Base-by-base conservation (phyloP, 1,139 yeast species). In the Taiozyma sp. region DNA sequence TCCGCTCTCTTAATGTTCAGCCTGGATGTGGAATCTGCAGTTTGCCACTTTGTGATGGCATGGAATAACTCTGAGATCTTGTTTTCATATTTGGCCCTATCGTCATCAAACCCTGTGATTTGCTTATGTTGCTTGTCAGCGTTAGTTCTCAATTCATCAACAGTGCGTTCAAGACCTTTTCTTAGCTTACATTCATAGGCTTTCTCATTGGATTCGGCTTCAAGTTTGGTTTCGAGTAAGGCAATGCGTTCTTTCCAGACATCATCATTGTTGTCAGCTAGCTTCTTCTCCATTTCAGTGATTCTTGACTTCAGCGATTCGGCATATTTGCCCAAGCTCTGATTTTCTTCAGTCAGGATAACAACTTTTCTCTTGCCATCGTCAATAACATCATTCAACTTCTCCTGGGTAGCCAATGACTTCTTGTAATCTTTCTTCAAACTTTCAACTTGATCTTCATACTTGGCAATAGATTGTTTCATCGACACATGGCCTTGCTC, bases 1-100 rank as follows among this genome's bases (percentile, higher is more conserved):
- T 70, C 72, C 0, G 77, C 70, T 42, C 79, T 66, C 47, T 76
- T 73, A 21, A 74, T 65, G 24, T 67, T 67, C 50, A 77, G 59
- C 42, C 69, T 67, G 21, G 75, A 68, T 14, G 71, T 68, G 3
- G 77, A 68, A 51, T 78, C 83, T 21, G 70, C 69, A 30, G 68
- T 62, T 50, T 74, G 78, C 54, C 77, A 62, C 19, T 64, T 57
- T 37, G 70, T 73, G 30, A 78, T 62, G 9, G 69, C 69, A 14
- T 62, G 62, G 47, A 71, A 69, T 47, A 77, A 55, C 43, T 71
- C 68, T 44, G 63, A 63, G 42, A 74, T 65, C 42, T 70, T 69
- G 21, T 62, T 57, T 42, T 72, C 74, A 29, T 65, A 62, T 50
- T 65, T 63, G 9, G 57, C 47, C 26, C 65, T 53, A 44, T 68